Conservation (phyloP, 768 basidiomycete genomes). For the Boletus sensibilis region DNA sequence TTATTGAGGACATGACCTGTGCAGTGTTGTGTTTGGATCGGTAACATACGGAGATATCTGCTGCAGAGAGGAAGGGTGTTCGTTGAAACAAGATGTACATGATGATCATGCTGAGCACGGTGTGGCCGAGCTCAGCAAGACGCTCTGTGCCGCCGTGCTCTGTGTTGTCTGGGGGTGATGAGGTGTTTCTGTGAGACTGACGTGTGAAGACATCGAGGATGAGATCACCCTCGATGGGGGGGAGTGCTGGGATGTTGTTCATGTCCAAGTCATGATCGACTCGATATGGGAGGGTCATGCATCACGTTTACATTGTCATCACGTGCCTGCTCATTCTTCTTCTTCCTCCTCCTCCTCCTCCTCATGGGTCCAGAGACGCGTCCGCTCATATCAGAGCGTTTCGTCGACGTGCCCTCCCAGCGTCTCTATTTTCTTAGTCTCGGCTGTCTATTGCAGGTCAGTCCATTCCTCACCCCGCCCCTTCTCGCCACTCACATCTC, state of each 20-base stretch:
- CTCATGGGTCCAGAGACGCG: conserved; percentile 18
- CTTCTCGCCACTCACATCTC: conserved; percentile 1
- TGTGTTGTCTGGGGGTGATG: conserved; percentile 37
- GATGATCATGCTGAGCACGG: conserved; percentile 51
- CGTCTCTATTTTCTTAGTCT: conserved; percentile 76
- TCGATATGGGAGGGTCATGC: background rate
- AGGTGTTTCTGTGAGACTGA: conserved; percentile 34
- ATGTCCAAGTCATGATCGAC: conserved; percentile 20
- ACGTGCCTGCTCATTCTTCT: conserved; percentile 16
- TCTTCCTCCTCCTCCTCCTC: background rate
- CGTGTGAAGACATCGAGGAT: conserved; percentile 61
- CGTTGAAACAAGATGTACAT: conserved; percentile 49
- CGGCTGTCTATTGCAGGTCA: conserved; percentile 73
- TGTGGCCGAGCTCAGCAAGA: conserved; percentile 55
- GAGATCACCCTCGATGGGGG: conserved; percentile 55
- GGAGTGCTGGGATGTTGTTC: conserved; percentile 46
- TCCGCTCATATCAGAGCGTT: conserved; percentile 71
- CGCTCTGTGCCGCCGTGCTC: conserved; percentile 59
- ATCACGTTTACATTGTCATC: background rate
- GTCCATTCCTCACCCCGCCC: background rate
- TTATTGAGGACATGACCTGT: background rate
- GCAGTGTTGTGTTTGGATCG: background rate
- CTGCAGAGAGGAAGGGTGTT: conserved; percentile 41
- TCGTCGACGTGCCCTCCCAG: conserved; percentile 75
- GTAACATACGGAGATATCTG: conserved; percentile 45